These are phyloP conservation scores for Penicillium psychrofluorescens DNA, from an alignment of 495 filamentous ascomycete species.

Conservation along the genomic window DNA sequence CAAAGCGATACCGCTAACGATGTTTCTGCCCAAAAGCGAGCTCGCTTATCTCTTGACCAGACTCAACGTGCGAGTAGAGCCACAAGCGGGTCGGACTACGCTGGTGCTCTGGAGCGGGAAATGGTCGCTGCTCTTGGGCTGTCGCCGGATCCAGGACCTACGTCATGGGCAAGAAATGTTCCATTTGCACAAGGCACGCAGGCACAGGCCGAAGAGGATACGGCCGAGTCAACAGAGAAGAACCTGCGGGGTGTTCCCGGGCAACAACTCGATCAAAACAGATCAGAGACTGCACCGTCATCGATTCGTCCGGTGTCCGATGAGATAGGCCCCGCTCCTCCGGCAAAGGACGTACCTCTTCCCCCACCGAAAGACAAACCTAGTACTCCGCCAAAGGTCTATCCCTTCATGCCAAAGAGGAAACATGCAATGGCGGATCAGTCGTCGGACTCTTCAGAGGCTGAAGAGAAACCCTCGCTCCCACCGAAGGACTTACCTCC, in stretches of 20 bases:
- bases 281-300: not conserved
- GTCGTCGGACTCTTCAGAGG: too few relatives aligned
- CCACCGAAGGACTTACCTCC: too few relatives aligned
- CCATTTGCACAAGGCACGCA: too few relatives aligned
- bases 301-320: conserved; percentile 14
- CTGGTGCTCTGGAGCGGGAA: conserved; percentile 14
- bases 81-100: not conserved
- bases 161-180: too few relatives aligned
- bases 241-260: not conserved
- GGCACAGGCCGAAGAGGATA: not conserved
- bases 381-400: not conserved
- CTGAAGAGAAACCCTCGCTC: too few relatives aligned
- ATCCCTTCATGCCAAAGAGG: too few relatives aligned
- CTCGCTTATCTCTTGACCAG: not conserved
- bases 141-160: conserved; percentile 6
- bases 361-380: not conserved
- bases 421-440: too few relatives aligned
- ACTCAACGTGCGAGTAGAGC: not conserved
- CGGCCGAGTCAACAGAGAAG: not conserved
- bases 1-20: not conserved
- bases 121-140: conserved; percentile 21
- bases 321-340: conserved; percentile 1
- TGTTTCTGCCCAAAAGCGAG: not conserved
- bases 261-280: not conserved
- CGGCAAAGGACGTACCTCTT: not conserved